These are phyloP conservation scores for Porphyrellus sp. DNA, from an alignment of 1,284 basidiomycete species.

Conservation along the genomic window DNA sequence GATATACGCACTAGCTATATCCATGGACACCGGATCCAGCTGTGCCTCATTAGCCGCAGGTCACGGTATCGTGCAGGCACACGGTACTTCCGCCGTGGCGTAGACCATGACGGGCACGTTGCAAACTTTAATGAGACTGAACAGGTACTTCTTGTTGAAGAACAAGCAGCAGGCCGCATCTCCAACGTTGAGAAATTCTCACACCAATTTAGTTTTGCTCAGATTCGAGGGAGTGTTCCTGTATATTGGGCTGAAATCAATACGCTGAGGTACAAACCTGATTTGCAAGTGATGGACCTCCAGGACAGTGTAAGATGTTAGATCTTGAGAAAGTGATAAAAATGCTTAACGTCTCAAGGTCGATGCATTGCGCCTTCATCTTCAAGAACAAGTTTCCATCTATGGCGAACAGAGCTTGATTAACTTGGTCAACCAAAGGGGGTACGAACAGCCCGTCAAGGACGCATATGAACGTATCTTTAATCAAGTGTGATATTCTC, in stretches of 20 bases:
- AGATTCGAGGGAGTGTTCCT: slow-evolving; percentile 92
- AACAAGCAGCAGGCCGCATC: slow-evolving; percentile 44
- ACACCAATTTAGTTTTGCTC: slow-evolving; percentile 79
- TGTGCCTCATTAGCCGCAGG: slow-evolving; percentile 89
- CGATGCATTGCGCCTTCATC: slow-evolving; percentile 70
- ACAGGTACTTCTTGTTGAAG: slow-evolving; percentile 81
- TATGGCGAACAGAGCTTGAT: slow-evolving; percentile 87
- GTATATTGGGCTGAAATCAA: slow-evolving; percentile 98
- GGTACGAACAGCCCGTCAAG: slow-evolving; percentile 93
- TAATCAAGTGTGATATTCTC: slow-evolving; percentile 44
- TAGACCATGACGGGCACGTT: slow-evolving; percentile 80
- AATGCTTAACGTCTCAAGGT: slow-evolving; percentile 44
- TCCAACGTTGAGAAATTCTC: slow-evolving; percentile 51
- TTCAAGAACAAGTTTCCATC: slow-evolving; percentile 68
- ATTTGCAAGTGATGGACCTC: slow-evolving; percentile 93
- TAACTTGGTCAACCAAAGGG: slow-evolving; percentile 95
- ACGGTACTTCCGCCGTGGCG: slow-evolving; percentile 93
- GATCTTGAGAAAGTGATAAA: slow-evolving; percentile 8
- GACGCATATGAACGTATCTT: slow-evolving; percentile 89
- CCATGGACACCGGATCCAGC: slow-evolving; percentile 77
- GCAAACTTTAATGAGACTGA: slow-evolving; percentile 96
- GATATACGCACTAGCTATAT: slow-evolving; percentile 80
- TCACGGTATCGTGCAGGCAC: slow-evolving; percentile 94
- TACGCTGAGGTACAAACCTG: slow-evolving; percentile 95
- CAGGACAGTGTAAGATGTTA: slow-evolving; percentile 66